Evolutionary conservation across 345 rosid genomes (phyloP), one percentile per base, ranked within the genome.

Genomic region (Eucalyptus camaldulensis): DNA sequence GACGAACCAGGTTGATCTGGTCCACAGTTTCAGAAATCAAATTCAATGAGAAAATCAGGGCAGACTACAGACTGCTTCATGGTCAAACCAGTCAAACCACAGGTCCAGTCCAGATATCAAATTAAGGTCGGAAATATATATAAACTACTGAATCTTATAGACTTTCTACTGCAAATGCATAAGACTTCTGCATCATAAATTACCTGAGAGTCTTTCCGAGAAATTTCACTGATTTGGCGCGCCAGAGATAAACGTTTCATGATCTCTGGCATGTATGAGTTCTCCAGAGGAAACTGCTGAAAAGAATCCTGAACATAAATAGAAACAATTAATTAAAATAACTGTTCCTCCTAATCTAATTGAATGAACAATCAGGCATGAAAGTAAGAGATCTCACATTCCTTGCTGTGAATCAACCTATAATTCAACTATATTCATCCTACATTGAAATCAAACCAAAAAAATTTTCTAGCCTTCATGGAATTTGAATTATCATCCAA

Each of bases 181-280:
- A 37, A 37, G 27, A 86, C 65, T 10, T 50, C 47, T n/a, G 4
- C 1, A 3, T 86, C 45, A 40, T 33, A 33, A 7, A 44, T 90
- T 91, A 96, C 99, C 99, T 97, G 97, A 24, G 99, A 95, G 47
- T 95, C 97, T 90, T 95, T 97, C 31, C 97, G 93, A 67, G 90
- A 90, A 87, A 96, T 96, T 87, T 96, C 94, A 93, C 96, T 97
- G 44, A 97, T 96, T 92, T 98, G 99, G 88, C 97, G 96, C 49
- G 99, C 99, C 91, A 96, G 95, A 92, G 98, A 98, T 88, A 98
- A 49, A 40, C 97, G 93, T 89, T 94, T 95, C 95, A 90, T 93
- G 93, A 98, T 96, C 92, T 95, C 99, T 33, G 96, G 95, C 96
- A 97, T 93, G 94, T 96, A 97, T 19, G 98, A 93, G 91, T 90